A percentile compares a stretch with the other conserved stretches of the same genome.
phyloP scores from a whole-genome alignment of 176 grass and related monocot genomes.

The Poa annua region DNA sequence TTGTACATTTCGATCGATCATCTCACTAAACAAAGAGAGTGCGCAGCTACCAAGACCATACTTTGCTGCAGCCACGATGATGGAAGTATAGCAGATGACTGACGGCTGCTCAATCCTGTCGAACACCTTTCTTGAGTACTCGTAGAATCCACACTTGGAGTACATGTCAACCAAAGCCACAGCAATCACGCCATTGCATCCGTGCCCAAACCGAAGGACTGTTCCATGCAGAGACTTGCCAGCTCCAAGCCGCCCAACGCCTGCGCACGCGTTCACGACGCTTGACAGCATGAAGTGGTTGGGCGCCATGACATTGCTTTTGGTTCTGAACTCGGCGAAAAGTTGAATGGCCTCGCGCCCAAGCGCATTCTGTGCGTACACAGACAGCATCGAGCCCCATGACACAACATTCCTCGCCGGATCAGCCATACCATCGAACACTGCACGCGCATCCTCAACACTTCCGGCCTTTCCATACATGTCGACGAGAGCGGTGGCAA shows the following conservation, averaged over 20 bases:
- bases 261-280: conserved; percentile 60
- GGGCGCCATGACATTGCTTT: conserved; percentile 32
- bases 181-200: conserved; percentile 51
- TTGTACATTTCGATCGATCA: conserved; percentile 46
- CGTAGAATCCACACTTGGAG: conserved; percentile 66
- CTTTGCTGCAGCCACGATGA: conserved; percentile 70
- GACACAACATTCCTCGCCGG: conserved; percentile 50
- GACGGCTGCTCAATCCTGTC: conserved; percentile 59
- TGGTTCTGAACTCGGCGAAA: conserved; percentile 47
- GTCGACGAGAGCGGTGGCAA: conserved; percentile 64
- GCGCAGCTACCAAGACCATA: conserved; percentile 50
- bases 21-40: conserved; percentile 60
- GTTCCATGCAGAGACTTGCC: conserved; percentile 62
- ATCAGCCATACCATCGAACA: conserved; percentile 68
- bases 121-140: conserved; percentile 62
- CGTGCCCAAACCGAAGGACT: conserved; percentile 49
- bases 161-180: conserved; percentile 78
- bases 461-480: conserved; percentile 80
- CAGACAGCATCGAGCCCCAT: conserved; percentile 74
- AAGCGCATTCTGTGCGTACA: conserved; percentile 68
- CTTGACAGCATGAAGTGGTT: conserved; percentile 86
- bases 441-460: conserved; percentile 43
- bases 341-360: conserved; percentile 60
- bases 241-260: conserved; percentile 48
- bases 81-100: conserved; percentile 69